Evolutionary conservation across 2,329 filamentous ascomycete genomes (phyloP).

Genomic region (Huntiella bhutanensis): DNA sequence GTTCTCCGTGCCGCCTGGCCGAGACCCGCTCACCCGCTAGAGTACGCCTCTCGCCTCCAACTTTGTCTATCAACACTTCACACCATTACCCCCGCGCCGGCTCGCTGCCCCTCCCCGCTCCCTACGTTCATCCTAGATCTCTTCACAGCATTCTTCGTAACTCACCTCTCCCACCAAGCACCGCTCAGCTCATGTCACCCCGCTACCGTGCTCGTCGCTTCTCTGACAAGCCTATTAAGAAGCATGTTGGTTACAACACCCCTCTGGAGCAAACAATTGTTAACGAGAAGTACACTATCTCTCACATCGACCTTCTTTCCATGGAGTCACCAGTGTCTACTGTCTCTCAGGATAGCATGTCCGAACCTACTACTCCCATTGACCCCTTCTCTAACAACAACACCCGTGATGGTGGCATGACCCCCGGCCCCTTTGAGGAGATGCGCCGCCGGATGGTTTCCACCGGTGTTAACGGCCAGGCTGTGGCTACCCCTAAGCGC

Average conservation of each 20-base stretch:
- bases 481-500: constrained; percentile 18
- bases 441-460: constrained; percentile 38
- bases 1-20: constrained; percentile 3
- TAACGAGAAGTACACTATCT: constrained; percentile 41
- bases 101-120: constrained; percentile 19
- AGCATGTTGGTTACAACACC: constrained; percentile 42
- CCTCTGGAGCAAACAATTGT: constrained; percentile 45
- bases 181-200: constrained; percentile 30
- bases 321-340: constrained; percentile 26
- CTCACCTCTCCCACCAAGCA: constrained; percentile 39
- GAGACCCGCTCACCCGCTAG: not conserved
- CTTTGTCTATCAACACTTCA: constrained; percentile 1
- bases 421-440: constrained; percentile 44
- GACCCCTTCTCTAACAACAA: constrained; percentile 35
- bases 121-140: constrained; percentile 38
- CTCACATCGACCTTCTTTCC: constrained; percentile 42
- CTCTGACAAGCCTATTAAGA: constrained; percentile 30
- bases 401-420: constrained; percentile 40
- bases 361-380: constrained; percentile 23
- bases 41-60: not conserved
- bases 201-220: constrained; percentile 34
- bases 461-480: constrained; percentile 17
- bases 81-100: constrained; percentile 11
- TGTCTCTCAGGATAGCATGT: not conserved
- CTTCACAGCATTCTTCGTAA: constrained; percentile 48